Conservation (phyloP, 345 rosid species). For the Moricandia arvensis region DNA sequence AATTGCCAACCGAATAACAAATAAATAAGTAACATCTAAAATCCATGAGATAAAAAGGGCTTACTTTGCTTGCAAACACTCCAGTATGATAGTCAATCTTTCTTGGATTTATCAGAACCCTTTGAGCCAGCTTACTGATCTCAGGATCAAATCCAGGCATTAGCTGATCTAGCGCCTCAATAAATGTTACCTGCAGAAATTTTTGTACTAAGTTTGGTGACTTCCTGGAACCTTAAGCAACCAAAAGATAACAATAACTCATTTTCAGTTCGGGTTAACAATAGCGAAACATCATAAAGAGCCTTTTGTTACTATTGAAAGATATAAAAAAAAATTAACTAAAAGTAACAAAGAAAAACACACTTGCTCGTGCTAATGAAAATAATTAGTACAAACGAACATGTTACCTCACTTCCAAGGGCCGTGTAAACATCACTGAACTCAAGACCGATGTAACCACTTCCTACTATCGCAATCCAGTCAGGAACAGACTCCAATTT, state of each 20-base stretch:
- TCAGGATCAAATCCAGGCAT: slow-evolving; percentile 99
- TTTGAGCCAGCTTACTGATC: slow-evolving; percentile 92
- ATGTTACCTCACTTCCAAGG: too few species aligned
- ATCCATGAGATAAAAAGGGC: neutral
- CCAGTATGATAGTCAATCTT: slow-evolving; percentile 93
- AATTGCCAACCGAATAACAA: neutral
- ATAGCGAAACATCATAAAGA: neutral
- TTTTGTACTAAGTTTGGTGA: slow-evolving; percentile 1
- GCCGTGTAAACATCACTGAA: too few species aligned
- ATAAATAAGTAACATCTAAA: neutral
- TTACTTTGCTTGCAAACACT: slow-evolving; percentile 94
- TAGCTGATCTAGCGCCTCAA: slow-evolving; percentile 95
- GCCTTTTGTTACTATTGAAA: neutral
- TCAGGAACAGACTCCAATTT: too few species aligned
- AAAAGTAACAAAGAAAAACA: neutral
- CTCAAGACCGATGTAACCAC: too few species aligned
- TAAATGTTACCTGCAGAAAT: slow-evolving; percentile 65
- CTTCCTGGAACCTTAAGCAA: slow-evolving; percentile 7
- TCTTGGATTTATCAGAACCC: slow-evolving; percentile 89
- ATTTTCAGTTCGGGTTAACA: slow-evolving; percentile 2
- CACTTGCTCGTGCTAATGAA: too few species aligned
- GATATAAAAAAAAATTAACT: neutral
- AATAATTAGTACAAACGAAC: too few species aligned
- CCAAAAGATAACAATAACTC: neutral
- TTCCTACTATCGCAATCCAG: too few species aligned